Evolutionary conservation across 805 yeast genomes (phyloP).

Genomic region (Zygosaccharomyces siamensis): DNA sequence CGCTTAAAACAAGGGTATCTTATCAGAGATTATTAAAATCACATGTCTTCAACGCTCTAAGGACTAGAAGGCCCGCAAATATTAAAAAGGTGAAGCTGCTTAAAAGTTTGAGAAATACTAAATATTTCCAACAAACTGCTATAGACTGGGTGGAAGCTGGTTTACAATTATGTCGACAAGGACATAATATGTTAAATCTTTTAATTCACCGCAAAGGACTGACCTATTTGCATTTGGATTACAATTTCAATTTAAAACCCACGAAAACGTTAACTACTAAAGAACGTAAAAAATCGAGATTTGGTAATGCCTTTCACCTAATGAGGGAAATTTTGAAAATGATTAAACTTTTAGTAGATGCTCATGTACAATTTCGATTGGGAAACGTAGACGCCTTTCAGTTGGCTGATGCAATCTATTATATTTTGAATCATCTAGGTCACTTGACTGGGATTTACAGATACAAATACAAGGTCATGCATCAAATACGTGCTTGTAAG

Average conservation of each 20-base stretch:
- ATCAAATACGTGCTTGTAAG: constrained; percentile 92
- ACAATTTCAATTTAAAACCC: constrained; percentile 92
- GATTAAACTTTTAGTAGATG: constrained; percentile 83
- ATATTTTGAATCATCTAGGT: constrained; percentile 87
- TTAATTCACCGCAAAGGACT: constrained; percentile 86
- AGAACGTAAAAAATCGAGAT: constrained; percentile 91
- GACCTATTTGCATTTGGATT: constrained; percentile 89
- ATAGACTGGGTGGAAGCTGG: constrained; percentile 99
- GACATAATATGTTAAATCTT: constrained; percentile 86
- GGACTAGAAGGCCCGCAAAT: constrained; percentile 40
- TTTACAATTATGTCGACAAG: constrained; percentile 86
- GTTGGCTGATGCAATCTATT: constrained; percentile 89
- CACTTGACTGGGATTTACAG: constrained; percentile 95
- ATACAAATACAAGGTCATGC: constrained; percentile 97
- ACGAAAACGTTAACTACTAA: constrained; percentile 94
- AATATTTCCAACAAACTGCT: constrained; percentile 84
- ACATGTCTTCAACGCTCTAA: constrained; percentile 67
- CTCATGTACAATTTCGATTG: constrained; percentile 84
- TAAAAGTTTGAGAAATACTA: constrained; percentile 66
- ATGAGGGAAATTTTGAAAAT: constrained; percentile 83
- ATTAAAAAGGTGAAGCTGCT: constrained; percentile 55
- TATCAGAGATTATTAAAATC: constrained; percentile 84
- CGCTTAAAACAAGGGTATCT: constrained; percentile 77
- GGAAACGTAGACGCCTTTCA: constrained; percentile 93
- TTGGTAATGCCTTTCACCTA: constrained; percentile 93